phyloP scores from a whole-genome alignment of 2,329 filamentous ascomycete genomes.

The Emericellopsis cladophorae region DNA sequence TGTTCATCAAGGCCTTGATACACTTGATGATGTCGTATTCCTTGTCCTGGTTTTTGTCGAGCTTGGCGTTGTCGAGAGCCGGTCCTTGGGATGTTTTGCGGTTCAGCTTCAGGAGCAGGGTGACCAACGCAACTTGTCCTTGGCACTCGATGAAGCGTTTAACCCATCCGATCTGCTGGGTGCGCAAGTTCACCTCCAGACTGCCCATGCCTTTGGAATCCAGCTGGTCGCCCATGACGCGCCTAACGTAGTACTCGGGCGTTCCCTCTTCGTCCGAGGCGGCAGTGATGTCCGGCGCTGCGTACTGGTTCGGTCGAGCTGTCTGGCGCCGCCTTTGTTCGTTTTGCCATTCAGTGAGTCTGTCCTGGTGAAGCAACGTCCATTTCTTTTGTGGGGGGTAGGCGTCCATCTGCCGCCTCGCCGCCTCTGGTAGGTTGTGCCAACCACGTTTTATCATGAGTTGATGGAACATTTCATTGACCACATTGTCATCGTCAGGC shows the following conservation, averaged over 20 bases:
- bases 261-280: constrained; percentile 89
- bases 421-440: constrained; percentile 93
- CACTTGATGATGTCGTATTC: constrained; percentile 98
- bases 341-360: constrained; percentile 83
- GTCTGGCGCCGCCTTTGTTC: constrained; percentile 81
- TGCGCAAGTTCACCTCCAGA: constrained; percentile 85
- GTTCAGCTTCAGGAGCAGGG: constrained; percentile 87
- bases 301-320: constrained; percentile 57
- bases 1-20: constrained; percentile 96
- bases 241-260: constrained; percentile 95
- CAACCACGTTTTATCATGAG: constrained; percentile 97
- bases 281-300: constrained; percentile 56
- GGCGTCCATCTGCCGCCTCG: constrained; percentile 86
- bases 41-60: constrained; percentile 72
- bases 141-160: constrained; percentile 94
- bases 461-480: constrained; percentile 83
- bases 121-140: constrained; percentile 90
- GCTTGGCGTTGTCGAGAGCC: constrained; percentile 41
- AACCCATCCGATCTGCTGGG: constrained; percentile 96
- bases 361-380: constrained; percentile 92
- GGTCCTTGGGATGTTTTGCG: constrained; percentile 68
- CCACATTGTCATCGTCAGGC: constrained; percentile 67
- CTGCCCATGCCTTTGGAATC: constrained; percentile 85
- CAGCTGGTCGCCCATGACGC: constrained; percentile 91
- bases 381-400: constrained; percentile 94